These are phyloP conservation scores for Drechslerella coelobrocha DNA, from an alignment of 2,329 filamentous ascomycete genomes.

Conservation along the genomic window DNA sequence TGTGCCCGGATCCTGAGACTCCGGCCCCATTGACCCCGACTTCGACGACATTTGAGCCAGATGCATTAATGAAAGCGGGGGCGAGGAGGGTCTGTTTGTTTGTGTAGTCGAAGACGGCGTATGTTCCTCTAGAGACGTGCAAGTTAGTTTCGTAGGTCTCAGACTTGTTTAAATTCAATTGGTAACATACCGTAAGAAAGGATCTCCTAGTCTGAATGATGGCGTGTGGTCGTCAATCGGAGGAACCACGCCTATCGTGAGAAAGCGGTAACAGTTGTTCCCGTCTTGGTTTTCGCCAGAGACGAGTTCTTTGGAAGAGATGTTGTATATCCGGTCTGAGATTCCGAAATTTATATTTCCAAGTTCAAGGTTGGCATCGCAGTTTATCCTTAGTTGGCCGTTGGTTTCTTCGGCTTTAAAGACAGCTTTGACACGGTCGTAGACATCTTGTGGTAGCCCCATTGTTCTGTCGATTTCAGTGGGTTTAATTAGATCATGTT, in stretches of 20 bases:
- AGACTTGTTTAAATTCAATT: not conserved
- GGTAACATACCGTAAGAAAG: conserved; percentile 29
- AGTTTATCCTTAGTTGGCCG: conserved; percentile 15
- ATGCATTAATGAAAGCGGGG: conserved; percentile 33
- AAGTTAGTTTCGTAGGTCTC: not conserved
- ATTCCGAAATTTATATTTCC: conserved; percentile 32
- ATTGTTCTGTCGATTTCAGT: not conserved
- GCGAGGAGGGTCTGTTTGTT: conserved; percentile 42
- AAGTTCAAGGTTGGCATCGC: conserved; percentile 14
- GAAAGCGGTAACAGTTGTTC: conserved; percentile 15
- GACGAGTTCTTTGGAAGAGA: conserved; percentile 24
- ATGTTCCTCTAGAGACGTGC: conserved; percentile 22
- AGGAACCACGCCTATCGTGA: conserved; percentile 19
- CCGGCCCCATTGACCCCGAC: conserved; percentile 26
- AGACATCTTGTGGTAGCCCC: conserved; percentile 18
- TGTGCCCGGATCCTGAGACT: conserved; percentile 18
- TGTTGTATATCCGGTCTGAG: conserved; percentile 22
- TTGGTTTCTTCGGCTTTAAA: conserved; percentile 14
- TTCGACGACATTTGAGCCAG: conserved; percentile 26
- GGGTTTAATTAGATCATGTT: not conserved
- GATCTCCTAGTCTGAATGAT: conserved; percentile 27
- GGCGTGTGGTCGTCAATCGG: conserved; percentile 16
- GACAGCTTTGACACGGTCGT: conserved; percentile 6
- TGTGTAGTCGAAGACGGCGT: conserved; percentile 38
- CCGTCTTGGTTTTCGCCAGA: conserved; percentile 30